Evolutionary conservation across 345 rosid genomes (phyloP).

Genomic region (Sonneratia caseolaris): DNA sequence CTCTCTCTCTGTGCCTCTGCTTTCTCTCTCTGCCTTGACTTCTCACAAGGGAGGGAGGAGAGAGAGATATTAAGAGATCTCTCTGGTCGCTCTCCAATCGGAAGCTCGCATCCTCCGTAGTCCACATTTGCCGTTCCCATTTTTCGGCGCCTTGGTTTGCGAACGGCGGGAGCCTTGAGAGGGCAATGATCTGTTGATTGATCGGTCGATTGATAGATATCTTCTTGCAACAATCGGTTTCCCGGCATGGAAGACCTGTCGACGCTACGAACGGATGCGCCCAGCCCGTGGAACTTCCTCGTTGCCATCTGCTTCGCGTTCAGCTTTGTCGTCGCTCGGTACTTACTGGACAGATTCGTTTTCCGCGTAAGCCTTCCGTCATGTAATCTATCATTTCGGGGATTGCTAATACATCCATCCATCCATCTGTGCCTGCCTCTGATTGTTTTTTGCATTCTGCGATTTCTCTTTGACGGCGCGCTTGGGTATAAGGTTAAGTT

Average conservation of each 20-base stretch:
- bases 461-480: background rate
- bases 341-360: conserved; percentile 62
- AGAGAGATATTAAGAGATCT: background rate
- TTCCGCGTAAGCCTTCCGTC: conserved; percentile 46
- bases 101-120: background rate
- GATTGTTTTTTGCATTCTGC: background rate
- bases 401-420: background rate
- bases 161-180: conserved; percentile 3
- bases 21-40: too few relatives aligned
- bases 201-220: background rate
- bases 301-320: conserved; percentile 53
- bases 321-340: conserved; percentile 46
- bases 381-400: background rate
- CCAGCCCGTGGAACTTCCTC: conserved; percentile 43
- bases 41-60: background rate
- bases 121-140: background rate
- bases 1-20: too few relatives aligned
- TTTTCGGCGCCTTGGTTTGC: background rate
- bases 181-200: background rate
- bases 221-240: background rate
- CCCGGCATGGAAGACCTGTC: conserved; percentile 39
- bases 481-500: background rate
- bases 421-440: background rate
- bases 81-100: background rate
- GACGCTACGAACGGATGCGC: conserved; percentile 25